Conservation (phyloP, 2,329 filamentous ascomycete genomes). For the Uncinocarpus reesii region DNA sequence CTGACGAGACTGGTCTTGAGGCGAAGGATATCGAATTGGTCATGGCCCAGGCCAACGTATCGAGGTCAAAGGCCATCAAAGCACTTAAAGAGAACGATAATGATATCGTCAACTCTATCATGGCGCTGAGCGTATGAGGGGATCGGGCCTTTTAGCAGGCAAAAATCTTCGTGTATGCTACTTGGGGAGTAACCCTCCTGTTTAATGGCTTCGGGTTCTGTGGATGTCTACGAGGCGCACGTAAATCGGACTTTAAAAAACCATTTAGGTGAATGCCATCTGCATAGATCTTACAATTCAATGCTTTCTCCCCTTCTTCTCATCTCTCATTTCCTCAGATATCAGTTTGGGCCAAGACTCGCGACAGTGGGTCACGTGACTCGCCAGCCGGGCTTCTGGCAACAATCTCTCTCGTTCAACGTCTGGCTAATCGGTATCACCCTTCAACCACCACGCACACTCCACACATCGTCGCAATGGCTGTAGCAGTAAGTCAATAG, state of each 20-base stretch:
- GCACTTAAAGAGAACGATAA: conserved; percentile 95
- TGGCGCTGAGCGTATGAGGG: conserved; percentile 75
- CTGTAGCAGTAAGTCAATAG: conserved; percentile 28
- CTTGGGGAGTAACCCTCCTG: neutral
- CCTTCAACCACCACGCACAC: conserved; percentile 13
- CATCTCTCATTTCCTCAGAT: neutral
- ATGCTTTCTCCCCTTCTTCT: neutral
- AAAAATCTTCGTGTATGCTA: conserved; percentile 1
- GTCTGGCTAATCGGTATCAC: conserved; percentile 7
- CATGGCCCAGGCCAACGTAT: conserved; percentile 95
- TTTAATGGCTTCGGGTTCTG: conserved; percentile 8
- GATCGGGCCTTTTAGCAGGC: neutral
- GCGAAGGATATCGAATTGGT: conserved; percentile 99
- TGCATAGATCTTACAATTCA: conserved; percentile 1
- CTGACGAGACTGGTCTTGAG: conserved; percentile 87
- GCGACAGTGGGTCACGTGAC: conserved; percentile 15
- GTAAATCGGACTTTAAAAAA: conserved; percentile 8
- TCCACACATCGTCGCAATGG: conserved; percentile 33
- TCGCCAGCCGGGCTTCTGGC: conserved; percentile 6
- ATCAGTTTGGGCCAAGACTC: conserved; percentile 13
- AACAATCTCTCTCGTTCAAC: conserved; percentile 13
- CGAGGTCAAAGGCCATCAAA: conserved; percentile 97
- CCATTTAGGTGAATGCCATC: conserved; percentile 6
- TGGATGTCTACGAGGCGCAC: conserved; percentile 6
- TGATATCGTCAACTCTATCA: conserved; percentile 99